phyloP scores from a whole-genome alignment of 371 early-diverging fungal genomes.

The Amoeboaphelidium protococcarum region DNA sequence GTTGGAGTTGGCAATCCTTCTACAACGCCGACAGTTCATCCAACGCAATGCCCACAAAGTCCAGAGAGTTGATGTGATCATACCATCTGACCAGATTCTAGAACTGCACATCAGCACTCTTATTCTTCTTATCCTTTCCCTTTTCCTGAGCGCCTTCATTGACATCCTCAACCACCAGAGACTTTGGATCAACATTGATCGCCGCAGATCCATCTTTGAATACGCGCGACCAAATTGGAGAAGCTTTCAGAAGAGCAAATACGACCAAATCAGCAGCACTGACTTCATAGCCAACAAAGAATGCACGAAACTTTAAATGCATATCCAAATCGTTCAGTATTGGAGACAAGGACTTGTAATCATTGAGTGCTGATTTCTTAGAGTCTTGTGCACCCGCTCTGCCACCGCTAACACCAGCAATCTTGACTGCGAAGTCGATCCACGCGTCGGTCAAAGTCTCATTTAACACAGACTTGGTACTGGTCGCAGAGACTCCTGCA shows the following conservation, averaged over 20 bases:
- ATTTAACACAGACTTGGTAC: too few species aligned
- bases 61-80: conserved; percentile 33
- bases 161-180: too few species aligned
- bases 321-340: conserved; percentile 33
- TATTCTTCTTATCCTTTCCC: background rate
- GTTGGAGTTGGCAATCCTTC: conserved; percentile 3
- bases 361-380: background rate
- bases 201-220: too few species aligned
- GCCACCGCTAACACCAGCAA: too few species aligned
- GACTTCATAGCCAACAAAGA: conserved; percentile 43
- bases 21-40: conserved; percentile 21
- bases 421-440: too few species aligned
- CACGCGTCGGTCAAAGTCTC: too few species aligned
- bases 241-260: conserved; percentile 65
- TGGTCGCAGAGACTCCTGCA: too few species aligned
- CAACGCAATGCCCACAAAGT: too few species aligned
- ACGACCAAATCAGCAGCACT: conserved; percentile 55
- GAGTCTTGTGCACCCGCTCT: too few species aligned
- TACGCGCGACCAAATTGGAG: too few species aligned
- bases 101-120: conserved; percentile 3
- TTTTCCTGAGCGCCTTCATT: too few species aligned
- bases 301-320: conserved; percentile 49
- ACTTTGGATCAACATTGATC: background rate
- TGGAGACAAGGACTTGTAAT: background rate
- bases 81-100: conserved; percentile 60